These are phyloP conservation scores for Phaeosphaeria sp. DNA, from an alignment of 2,329 filamentous ascomycete genomes.

Conservation along the genomic window DNA sequence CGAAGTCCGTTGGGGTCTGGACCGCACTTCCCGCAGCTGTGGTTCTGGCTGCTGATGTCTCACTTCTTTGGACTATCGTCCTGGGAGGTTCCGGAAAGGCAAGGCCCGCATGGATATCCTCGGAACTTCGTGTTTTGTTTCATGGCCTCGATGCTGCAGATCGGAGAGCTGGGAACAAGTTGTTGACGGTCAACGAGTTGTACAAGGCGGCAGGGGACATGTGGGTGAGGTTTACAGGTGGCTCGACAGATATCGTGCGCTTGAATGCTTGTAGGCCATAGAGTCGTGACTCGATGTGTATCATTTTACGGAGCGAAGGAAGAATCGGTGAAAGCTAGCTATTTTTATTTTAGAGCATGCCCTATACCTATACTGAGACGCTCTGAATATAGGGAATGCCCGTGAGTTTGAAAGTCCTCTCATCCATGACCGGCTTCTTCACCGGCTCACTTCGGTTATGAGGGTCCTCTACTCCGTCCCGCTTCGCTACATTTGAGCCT, in stretches of 20 bases:
- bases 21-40: background rate
- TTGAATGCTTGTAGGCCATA: background rate
- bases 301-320: too few relatives aligned
- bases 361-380: background rate
- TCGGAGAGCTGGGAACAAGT: too few relatives aligned
- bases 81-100: background rate
- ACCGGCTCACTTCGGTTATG: conserved; percentile 49
- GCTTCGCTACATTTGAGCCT: conserved; percentile 40
- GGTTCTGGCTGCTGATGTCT: background rate
- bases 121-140: background rate
- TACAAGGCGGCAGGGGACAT: background rate
- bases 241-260: background rate
- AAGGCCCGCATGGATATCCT: background rate
- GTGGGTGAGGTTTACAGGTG: background rate
- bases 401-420: conserved; percentile 55
- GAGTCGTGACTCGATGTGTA: too few relatives aligned
- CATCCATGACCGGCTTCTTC: conserved; percentile 49
- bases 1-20: background rate
- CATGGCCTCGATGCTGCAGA: background rate
- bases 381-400: conserved; percentile 55
- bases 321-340: background rate
- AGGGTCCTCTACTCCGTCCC: conserved; percentile 37
- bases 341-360: background rate
- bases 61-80: background rate
- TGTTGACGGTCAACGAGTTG: too few relatives aligned